Base-by-base conservation (phyloP, 164 flowering plant genomes). In the Nymphaea thermarum region DNA sequence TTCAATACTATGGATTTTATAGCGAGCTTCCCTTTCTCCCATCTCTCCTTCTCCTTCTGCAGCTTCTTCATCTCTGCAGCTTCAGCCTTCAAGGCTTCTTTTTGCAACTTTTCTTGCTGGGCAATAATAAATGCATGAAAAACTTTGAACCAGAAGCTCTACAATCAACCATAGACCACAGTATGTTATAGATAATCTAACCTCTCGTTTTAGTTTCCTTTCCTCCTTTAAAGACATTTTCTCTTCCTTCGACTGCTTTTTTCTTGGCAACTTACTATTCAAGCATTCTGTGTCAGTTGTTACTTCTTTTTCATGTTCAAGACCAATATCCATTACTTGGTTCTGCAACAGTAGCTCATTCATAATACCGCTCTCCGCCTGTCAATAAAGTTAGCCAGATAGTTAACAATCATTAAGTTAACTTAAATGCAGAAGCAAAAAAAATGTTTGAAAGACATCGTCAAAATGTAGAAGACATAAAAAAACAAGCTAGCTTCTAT, bases 1-100 rank as follows among this genome's bases (percentile, higher is more conserved):
- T 86, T 80, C 65, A 95, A 92, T 45, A 87, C 90, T 67, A 94
- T 84, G 61, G 95, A 86, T 67, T 90, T 84, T 45, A 79, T 44
- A 43, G 96, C 91, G 73, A 80, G 76, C 76, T 89, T 91, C 62
- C 95, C 97, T 59, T 85, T 94, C 73, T 91, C 96, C 99, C 97
- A 91, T 74, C 83, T 88, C 59, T 87, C 71, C 79, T 66, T 85
- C 76, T 93, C 91, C 72, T 87, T 91, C 78, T 85, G 77, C 68
- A 82, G 43, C 71, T 84, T 87, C 67, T 85, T 94, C 75, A 77
- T 53, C 73, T 82, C 80, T 7, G 85, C 88, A 63, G 86, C 96
- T 78, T 94, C 90, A 74, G 90, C 91, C 76, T 94, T 91, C 73
- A 78, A 44, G 67, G 89, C 91, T 71, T 79, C 87, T 76, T 87